These are phyloP conservation scores for Globisporangium viniferum DNA, from an alignment of 352 stramenopile genomes.

Conservation along the genomic window DNA sequence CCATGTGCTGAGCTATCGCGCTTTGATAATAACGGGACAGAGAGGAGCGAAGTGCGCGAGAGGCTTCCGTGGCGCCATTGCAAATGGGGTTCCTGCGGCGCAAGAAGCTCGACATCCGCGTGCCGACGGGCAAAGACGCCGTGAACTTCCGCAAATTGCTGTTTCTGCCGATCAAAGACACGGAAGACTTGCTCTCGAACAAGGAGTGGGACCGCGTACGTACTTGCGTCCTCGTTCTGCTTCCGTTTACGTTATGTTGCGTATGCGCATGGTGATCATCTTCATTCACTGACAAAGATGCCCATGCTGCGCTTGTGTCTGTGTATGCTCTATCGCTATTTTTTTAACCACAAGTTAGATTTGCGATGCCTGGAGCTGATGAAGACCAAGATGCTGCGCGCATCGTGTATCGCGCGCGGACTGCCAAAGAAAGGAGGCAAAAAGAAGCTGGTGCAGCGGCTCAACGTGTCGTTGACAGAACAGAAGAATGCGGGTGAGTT, in stretches of 20 bases:
- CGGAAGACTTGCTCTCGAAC: constrained; percentile 62
- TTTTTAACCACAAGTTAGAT: constrained; percentile 43
- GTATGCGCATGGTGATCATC: background rate
- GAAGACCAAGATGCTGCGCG: constrained; percentile 82
- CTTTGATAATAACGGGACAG: background rate
- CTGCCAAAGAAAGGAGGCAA: constrained; percentile 70
- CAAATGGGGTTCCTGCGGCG: constrained; percentile 59
- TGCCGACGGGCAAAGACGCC: constrained; percentile 64
- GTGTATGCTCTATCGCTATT: background rate
- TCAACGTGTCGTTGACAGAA: constrained; percentile 56
- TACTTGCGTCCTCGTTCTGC: background rate
- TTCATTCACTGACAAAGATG: background rate
- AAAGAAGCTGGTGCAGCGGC: constrained; percentile 45
- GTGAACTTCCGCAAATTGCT: constrained; percentile 81
- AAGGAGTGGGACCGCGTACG: constrained; percentile 65
- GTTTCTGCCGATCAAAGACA: constrained; percentile 69
- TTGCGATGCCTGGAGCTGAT: constrained; percentile 76
- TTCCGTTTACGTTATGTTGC: background rate
- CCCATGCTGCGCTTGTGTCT: background rate
- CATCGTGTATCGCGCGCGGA: constrained; percentile 65
- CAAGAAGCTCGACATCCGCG: constrained; percentile 65
- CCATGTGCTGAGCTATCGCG: background rate
- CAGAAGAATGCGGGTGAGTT: constrained; percentile 50
- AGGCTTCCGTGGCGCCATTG: background rate
- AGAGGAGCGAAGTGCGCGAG: background rate